A percentile compares a stretch with the other conserved stretches of the same genome.
Evolutionary conservation across 2,329 filamentous ascomycete species (phyloP).

Genomic region (Botrytis aclada): DNA sequence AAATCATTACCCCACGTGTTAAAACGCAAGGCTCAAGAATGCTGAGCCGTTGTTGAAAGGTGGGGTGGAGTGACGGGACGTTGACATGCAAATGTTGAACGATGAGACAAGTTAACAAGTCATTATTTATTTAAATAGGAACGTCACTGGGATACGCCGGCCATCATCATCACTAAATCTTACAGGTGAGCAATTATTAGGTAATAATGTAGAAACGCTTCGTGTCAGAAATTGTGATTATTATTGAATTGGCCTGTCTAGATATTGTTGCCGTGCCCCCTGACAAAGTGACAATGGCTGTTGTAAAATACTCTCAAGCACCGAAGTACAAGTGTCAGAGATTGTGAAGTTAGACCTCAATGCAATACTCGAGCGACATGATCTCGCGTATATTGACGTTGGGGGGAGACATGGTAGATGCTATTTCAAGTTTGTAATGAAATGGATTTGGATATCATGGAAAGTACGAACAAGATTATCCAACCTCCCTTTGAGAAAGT

Average conservation of each 20-base stretch:
- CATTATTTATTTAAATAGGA: not conserved
- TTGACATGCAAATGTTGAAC: not conserved
- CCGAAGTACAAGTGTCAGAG: not conserved
- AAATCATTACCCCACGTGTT: constrained; percentile 15
- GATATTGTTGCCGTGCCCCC: not conserved
- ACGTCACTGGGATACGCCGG: not conserved
- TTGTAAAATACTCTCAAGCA: not conserved
- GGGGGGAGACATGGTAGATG: not conserved
- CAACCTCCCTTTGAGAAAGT: not conserved
- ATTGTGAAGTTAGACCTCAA: not conserved
- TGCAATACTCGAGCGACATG: not conserved
- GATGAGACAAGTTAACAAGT: not conserved
- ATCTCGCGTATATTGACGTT: not conserved
- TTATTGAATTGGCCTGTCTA: not conserved
- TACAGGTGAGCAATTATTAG: not conserved
- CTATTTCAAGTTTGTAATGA: not conserved
- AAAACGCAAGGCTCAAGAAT: constrained; percentile 2
- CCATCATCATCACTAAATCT: not conserved
- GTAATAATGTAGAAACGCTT: not conserved
- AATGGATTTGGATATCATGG: constrained; percentile 6
- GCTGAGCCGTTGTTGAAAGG: constrained; percentile 3
- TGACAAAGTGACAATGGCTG: not conserved
- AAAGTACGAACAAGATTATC: not conserved
- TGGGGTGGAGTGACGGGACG: not conserved
- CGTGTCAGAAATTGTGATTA: not conserved